Evolutionary conservation across 2,329 filamentous ascomycete species (phyloP), one percentile per base, ranked within the genome.

Genomic region (Pyricularia sp.): DNA sequence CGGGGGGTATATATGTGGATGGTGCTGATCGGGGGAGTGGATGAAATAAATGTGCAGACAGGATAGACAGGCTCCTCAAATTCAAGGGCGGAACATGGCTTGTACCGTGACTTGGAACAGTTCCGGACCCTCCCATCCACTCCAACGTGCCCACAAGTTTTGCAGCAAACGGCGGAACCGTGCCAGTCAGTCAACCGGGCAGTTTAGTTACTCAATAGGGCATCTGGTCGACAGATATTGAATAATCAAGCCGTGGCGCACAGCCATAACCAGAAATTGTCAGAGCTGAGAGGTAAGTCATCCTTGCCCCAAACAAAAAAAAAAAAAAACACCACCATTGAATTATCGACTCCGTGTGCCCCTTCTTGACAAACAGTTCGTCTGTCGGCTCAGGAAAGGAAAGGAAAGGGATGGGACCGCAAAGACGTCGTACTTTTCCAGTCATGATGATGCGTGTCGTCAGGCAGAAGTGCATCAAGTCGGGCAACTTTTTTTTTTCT

Each of bases 381-480:
- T 71, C 70, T 68, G 70, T 59, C 67, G 66, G 68, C 63, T 22
- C 59, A 67, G 61, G 63, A 44, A 61, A 61, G 24, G 8, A 24
- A n/a, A 67, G 61, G 63, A 44, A 61, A 61, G 24, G 8, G 40
- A n/a, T 30, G 44, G 40, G 24, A 28, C 26, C 61, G 28, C 19
- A 30, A 30, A 64, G 64, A 67, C 44, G 67, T 65, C 28, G 9
- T 59, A 28, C 55, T 59, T 16, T 30, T 28, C 24, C 24, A 28
- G 13, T 28, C 55, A 59, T 59, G 55, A 59, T 59, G 55, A 59
- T 59, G 55, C 55, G 55, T 60, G 67, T 72, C 70, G 76, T 79
- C 76, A 78, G 78, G 78, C 78, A 79, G 75, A 77, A 75, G 73
- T 79, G 78, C 78, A 78, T 73, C 71, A 73, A 35, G 74, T 77